Evolutionary conservation across 495 filamentous ascomycete genomes (phyloP), one percentile per base, ranked within the genome.

Genomic region (Cladorrhinum samala): DNA sequence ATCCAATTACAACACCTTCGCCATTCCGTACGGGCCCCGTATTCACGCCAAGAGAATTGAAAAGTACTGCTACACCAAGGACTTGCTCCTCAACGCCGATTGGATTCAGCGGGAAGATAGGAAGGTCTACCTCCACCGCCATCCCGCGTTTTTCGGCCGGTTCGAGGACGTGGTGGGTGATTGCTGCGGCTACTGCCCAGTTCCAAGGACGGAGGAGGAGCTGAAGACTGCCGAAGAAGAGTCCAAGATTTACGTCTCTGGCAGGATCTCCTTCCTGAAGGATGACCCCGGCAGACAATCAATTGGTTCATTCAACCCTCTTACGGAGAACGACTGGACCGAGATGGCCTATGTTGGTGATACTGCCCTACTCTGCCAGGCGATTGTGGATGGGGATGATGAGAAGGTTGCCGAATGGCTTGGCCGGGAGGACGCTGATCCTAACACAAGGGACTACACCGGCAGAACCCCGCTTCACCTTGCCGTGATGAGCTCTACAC

Each of bases 251-350:
- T 90, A 86, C 58, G 77, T 93, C 21, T 84, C 80, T 0, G 88
- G 88, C 13, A 71, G 76, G 2, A 73, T 90, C 11, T 73, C 70
- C 0, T 94, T 92, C 65, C 73, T 91, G 43, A 83, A 79, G 52
- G 87, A 92, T 63, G 81, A 94, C 52, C 87, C 88, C 1, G 88
- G 88, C 18, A 76, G 88, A 33, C 88, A 91, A 70, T 58, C 69
- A 66, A 79, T 79, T 47, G 80, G 81, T 24, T 79, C 75, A 9
- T 93, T 93, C 73, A 85, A 91, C 56, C 88, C 88, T 1, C 80
- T 91, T 21, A 89, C 83, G 0, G 84, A 87, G 3, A 80, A 86
- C 38, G 87, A 91, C 59, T 94, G 88, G 85, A 91, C 87, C 5
- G 83, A 86, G 61, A 80, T 81, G 83, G 77, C 86, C 0, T 94